Evolutionary conservation across 192 early-diverging fungal species (phyloP), one percentile per base, ranked within the genome.

Genomic region (Podila horticola): DNA sequence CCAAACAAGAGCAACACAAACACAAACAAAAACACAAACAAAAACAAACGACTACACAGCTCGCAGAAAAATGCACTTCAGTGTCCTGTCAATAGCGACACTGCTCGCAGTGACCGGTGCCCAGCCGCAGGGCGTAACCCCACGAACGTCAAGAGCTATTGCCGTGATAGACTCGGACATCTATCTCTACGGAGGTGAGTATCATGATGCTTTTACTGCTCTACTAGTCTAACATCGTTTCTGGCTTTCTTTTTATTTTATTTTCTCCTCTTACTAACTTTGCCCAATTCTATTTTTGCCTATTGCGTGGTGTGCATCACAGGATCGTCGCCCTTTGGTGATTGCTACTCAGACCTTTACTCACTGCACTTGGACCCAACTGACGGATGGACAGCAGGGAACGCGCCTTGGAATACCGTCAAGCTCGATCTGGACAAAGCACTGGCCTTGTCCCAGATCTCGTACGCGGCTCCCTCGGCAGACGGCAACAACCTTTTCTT

Each of bases 121-220:
- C 61, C 76, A 79, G 41, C 76, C 76, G 10, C 64, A 68, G 50
- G 33, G 15, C 17, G 66, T 58, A 0, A 51, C 76, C 22, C 24
- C 76, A 2, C 76, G 76, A 30, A 28, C 76, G 15, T 67, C 76
- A 20, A 41, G 61, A 30, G 76, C 76, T 5, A 72, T 79, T 26
- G 61, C 76, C 17, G 29, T 79, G 15, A 61, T 79, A 19, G 76
- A 66, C 48, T 41, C 72, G 24, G 50, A 61, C 30, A n/a, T 72
- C 22, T 79, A 68, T 79, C 64, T 79, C 55, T 79, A 79, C 49
- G 76, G 76, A 38, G 76, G 76, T 68, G 64, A 58, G 62, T 29
- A 45, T 2, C 24, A 36, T 4, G 36, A 13, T 22, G 11, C 2
- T n/a, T n/a, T n/a, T n/a, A 34, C 33, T 34, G 33, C 33, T 0